phyloP scores from a whole-genome alignment of 495 filamentous ascomycete genomes.

The Daldinia grandis region DNA sequence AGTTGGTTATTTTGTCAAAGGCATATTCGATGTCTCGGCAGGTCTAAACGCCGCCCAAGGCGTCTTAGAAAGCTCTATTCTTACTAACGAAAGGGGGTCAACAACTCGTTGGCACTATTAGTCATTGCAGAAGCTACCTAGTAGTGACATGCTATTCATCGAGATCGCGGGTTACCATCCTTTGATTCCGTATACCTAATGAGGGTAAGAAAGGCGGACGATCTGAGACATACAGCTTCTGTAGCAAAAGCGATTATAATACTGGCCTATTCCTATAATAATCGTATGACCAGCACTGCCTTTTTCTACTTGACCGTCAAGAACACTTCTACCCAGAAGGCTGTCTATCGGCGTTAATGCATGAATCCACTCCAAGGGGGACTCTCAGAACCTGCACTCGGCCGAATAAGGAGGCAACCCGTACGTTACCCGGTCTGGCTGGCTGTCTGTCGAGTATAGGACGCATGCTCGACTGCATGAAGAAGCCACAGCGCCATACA shows the following conservation, averaged over 20 bases:
- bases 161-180: background rate
- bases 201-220: background rate
- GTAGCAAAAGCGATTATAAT: background rate
- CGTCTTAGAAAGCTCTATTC: background rate
- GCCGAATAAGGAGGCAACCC: conserved; percentile 18
- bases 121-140: background rate
- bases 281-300: conserved; percentile 2
- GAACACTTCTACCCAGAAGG: background rate
- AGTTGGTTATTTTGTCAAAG: background rate
- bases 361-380: background rate
- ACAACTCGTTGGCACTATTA: background rate
- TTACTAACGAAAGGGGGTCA: background rate
- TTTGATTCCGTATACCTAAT: background rate
- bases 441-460: conserved; percentile 1
- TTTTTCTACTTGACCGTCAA: background rate
- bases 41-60: background rate
- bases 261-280: background rate
- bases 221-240: background rate
- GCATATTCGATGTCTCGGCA: background rate
- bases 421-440: conserved; percentile 9
- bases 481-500: conserved; percentile 1
- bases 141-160: background rate
- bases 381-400: conserved; percentile 21
- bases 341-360: conserved; percentile 6
- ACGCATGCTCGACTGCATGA: conserved; percentile 7